These are phyloP conservation scores for Erythrophleum fordii DNA, from an alignment of 306 rosid genomes.

Conservation along the genomic window DNA sequence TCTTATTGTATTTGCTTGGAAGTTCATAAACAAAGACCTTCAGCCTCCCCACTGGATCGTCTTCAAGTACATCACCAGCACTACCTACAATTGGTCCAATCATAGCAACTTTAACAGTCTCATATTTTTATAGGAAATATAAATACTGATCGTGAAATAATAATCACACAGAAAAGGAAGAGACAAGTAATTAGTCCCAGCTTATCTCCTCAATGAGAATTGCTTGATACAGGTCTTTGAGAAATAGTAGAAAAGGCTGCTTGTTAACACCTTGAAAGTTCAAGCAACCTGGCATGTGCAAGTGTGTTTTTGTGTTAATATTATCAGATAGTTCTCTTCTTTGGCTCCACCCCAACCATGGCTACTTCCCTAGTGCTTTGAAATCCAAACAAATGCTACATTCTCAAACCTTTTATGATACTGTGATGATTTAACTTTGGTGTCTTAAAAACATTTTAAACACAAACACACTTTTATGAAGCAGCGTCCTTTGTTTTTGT, in stretches of 20 bases:
- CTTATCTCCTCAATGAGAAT: constrained; percentile 5
- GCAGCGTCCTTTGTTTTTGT: not conserved
- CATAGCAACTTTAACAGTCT: constrained; percentile 27
- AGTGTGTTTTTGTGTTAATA: not conserved
- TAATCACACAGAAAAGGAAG: not conserved
- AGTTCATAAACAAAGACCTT: constrained; percentile 98
- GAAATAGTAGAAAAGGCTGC: constrained; percentile 5
- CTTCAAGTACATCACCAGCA: constrained; percentile 98
- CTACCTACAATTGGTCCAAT: constrained; percentile 69
- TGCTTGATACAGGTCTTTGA: not conserved
- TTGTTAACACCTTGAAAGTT: constrained; percentile 10
- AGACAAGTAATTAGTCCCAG: not conserved
- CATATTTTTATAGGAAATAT: constrained; percentile 3
- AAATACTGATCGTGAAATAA: not conserved
- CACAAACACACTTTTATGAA: not conserved
- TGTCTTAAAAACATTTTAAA: not conserved
- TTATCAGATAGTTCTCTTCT: not conserved
- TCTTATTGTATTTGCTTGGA: constrained; percentile 97
- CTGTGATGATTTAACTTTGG: not conserved
- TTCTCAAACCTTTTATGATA: not conserved
- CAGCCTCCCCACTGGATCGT: constrained; percentile 97
- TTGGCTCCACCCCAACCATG: not conserved
- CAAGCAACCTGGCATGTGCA: constrained; percentile 10
- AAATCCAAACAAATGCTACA: not conserved
- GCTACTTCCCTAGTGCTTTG: not conserved